These are phyloP conservation scores for Aspergillus cristatus DNA, from an alignment of 495 filamentous ascomycete species.

Conservation along the genomic window DNA sequence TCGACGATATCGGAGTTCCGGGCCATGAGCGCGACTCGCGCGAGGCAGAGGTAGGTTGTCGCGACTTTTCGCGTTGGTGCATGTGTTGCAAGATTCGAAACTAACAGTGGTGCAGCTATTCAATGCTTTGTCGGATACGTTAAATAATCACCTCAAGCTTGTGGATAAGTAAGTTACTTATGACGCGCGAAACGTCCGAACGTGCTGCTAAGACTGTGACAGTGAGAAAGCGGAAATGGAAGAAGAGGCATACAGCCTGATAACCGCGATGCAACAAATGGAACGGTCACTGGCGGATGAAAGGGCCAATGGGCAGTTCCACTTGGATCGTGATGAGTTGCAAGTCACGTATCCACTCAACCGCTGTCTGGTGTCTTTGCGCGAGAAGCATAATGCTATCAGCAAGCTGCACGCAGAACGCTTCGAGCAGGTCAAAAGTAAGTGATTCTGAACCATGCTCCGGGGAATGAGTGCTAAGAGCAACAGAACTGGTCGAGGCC, in stretches of 20 bases:
- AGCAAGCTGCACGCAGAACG: slow-evolving; percentile 77
- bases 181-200: background rate
- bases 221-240: slow-evolving; percentile 82
- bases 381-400: slow-evolving; percentile 75
- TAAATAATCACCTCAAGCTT: slow-evolving; percentile 71
- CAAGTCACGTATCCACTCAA: slow-evolving; percentile 71
- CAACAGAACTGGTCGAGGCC: slow-evolving; percentile 76
- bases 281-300: slow-evolving; percentile 76
- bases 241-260: slow-evolving; percentile 77
- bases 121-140: slow-evolving; percentile 72
- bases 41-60: slow-evolving; percentile 67
- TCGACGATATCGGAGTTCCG: slow-evolving; percentile 91
- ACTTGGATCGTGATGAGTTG: slow-evolving; percentile 54
- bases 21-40: slow-evolving; percentile 80
- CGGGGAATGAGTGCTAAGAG: slow-evolving; percentile 16
- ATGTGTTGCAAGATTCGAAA: background rate
- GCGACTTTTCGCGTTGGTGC: no score
- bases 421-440: slow-evolving; percentile 91
- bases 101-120: slow-evolving; percentile 55
- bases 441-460: slow-evolving; percentile 16
- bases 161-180: slow-evolving; percentile 53
- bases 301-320: slow-evolving; percentile 51
- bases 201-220: slow-evolving; percentile 5
- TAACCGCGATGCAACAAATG: slow-evolving; percentile 84
- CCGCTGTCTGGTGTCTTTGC: slow-evolving; percentile 64